phyloP scores from a whole-genome alignment of 805 yeast genomes.

The Blastobotrys chiropterorum region DNA sequence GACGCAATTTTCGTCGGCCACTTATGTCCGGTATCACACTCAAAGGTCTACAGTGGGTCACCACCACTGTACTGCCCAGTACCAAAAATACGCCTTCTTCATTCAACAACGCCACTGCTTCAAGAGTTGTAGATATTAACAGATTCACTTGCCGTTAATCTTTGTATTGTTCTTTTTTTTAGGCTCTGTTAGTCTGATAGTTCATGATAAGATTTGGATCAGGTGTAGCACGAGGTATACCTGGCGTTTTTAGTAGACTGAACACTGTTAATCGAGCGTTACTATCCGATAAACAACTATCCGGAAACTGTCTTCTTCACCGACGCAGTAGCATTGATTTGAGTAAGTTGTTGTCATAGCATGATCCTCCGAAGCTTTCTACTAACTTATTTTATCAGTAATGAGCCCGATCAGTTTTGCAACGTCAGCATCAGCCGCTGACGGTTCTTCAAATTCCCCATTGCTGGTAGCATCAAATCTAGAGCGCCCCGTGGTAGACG shows the following conservation, averaged over 20 bases:
- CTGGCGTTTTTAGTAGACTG: background rate
- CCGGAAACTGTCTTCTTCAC: background rate
- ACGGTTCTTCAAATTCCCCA: slow-evolving; percentile 2
- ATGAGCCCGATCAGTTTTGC: background rate
- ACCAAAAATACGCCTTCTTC: background rate
- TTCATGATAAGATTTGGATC: background rate
- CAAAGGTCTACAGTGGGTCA: no score
- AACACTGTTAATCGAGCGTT: background rate
- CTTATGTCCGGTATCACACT: no score
- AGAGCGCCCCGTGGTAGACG: slow-evolving; percentile 51
- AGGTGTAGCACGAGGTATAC: background rate
- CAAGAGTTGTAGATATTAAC: background rate
- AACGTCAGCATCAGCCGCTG: background rate
- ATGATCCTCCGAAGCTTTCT: no score
- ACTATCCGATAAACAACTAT: background rate
- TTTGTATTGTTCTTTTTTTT: background rate
- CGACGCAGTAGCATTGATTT: background rate
- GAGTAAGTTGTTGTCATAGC: background rate
- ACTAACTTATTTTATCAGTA: no score
- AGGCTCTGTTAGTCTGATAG: background rate
- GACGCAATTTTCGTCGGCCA: no score
- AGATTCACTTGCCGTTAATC: background rate
- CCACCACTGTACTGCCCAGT: background rate
- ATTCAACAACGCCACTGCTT: background rate
- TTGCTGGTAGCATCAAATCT: slow-evolving; percentile 20